These are phyloP conservation scores for Arachis monticola DNA, from an alignment of 331 rosid genomes.

Conservation along the genomic window DNA sequence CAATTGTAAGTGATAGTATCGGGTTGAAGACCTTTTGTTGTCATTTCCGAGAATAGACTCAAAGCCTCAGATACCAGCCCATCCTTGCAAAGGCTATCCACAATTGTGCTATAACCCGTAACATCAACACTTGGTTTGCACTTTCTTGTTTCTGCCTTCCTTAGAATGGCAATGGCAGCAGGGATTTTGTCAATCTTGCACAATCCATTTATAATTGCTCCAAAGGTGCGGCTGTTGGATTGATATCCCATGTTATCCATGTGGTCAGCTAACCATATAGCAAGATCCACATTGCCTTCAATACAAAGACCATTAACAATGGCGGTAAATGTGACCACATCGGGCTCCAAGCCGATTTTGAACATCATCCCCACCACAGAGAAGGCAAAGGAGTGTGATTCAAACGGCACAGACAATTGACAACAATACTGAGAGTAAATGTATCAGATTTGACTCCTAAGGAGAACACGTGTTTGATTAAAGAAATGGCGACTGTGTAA, in stretches of 20 bases:
- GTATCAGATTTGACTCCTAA: background rate
- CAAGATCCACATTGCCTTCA: background rate
- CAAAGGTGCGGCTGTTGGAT: too few relatives aligned
- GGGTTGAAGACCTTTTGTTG: background rate
- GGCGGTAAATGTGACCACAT: background rate
- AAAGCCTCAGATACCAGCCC: background rate
- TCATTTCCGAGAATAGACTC: background rate
- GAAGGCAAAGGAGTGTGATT: background rate
- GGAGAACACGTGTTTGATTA: background rate
- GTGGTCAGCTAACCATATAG: background rate
- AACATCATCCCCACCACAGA: background rate
- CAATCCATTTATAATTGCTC: background rate
- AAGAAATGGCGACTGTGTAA: background rate
- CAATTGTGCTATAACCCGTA: background rate
- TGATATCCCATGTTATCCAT: background rate
- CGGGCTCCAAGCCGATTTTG: background rate
- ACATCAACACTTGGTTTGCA: background rate
- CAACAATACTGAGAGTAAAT: background rate
- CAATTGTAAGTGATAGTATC: background rate
- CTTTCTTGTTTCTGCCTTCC: background rate
- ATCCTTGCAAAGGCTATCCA: background rate
- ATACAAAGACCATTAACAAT: background rate
- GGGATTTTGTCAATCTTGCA: constrained; percentile 1
- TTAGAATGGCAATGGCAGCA: constrained; percentile 4
- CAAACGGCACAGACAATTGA: background rate